Percentiles rank a stretch among this genome's conserved stretches.
Evolutionary conservation across 2,329 filamentous ascomycete species (phyloP).

Genomic region (Dothidotthia symphoricarpi): DNA sequence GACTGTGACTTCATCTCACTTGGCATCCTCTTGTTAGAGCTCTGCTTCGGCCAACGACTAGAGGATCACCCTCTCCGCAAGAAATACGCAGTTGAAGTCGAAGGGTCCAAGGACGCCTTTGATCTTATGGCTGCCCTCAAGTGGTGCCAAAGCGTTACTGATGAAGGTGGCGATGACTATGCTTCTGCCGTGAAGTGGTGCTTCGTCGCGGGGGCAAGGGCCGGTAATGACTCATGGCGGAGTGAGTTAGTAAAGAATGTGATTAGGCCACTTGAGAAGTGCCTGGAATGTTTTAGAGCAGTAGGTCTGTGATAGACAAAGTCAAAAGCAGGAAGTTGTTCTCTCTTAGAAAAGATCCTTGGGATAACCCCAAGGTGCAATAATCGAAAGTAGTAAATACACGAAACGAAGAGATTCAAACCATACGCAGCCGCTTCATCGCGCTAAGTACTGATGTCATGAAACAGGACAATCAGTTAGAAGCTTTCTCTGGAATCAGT

Average conservation of each 20-base stretch:
- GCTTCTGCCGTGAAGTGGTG: constrained; percentile 20
- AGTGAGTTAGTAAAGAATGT: constrained; percentile 16
- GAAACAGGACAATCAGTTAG: too few species aligned
- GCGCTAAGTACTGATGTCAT: too few species aligned
- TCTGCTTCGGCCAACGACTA: constrained; percentile 16
- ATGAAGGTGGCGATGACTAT: constrained; percentile 17
- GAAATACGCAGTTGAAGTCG: constrained; percentile 5
- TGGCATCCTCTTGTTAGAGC: constrained; percentile 19
- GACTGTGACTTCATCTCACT: too few species aligned
- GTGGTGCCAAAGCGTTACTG: constrained; percentile 12
- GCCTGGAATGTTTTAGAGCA: constrained; percentile 13
- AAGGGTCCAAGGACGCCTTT: constrained; percentile 9
- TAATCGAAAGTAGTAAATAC: too few species aligned
- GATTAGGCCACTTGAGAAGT: constrained; percentile 15
- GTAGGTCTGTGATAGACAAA: too few species aligned
- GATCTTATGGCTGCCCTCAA: constrained; percentile 16
- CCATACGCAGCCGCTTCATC: too few species aligned
- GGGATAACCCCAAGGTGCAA: too few species aligned
- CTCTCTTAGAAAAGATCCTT: too few species aligned
- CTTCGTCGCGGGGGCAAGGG: too few species aligned
- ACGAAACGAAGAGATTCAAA: too few species aligned
- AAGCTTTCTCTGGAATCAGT: too few species aligned
- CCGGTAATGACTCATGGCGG: constrained; percentile 6
- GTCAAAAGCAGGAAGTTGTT: too few species aligned
- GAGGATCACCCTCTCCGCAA: constrained; percentile 15